Evolutionary conservation across 805 yeast genomes (phyloP), one percentile per base, ranked within the genome.

Genomic region (Pichia paraexigua): DNA sequence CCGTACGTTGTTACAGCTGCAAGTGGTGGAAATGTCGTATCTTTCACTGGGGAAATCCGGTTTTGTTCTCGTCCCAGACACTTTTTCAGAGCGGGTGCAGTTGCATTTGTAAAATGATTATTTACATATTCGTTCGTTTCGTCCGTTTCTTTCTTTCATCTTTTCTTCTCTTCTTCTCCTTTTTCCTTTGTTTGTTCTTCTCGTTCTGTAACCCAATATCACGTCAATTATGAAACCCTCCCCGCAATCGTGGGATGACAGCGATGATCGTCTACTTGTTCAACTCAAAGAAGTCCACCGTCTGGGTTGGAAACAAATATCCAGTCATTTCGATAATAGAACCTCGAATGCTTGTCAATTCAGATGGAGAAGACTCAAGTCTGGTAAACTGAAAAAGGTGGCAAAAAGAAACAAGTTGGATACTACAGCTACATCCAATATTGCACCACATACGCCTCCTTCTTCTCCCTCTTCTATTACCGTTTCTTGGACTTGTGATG

Each of bases 311-410:
- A 84, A 88, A 66, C 95, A 88, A 56, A 87, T 88, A 43, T 82
- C 95, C 1, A 75, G 82, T 30, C 85, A 85, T 62, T 88, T 88
- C 64, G 71, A 77, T 37, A 83, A 85, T 63, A 72, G 96, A 62
- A 88, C 96, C 2, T 94, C 96, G 25, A 88, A 87, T 63, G 95
- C 95, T 2, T 87, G 95, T 60, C 95, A 87, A 68, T 87, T 87
- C 63, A 77, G 96, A 59, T 88, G 96, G 96, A 77, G 96, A 64
- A 69, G 96, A 55, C 68, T 82, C 37, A 78, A 51, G 24, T 44
- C 51, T 30, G 53, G 53, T 24, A 51, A 51, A 41, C 40, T 51
- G 4, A 51, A 51, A 18, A 51, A 47, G 41, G 21, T 41, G 3
- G 25, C 45, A 10, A 49, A 45, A n/a, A 27, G 2, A 21, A 21